Base-by-base conservation (phyloP, 225 moss, liverwort and hornwort genomes). In the Lunularia cruciata region DNA sequence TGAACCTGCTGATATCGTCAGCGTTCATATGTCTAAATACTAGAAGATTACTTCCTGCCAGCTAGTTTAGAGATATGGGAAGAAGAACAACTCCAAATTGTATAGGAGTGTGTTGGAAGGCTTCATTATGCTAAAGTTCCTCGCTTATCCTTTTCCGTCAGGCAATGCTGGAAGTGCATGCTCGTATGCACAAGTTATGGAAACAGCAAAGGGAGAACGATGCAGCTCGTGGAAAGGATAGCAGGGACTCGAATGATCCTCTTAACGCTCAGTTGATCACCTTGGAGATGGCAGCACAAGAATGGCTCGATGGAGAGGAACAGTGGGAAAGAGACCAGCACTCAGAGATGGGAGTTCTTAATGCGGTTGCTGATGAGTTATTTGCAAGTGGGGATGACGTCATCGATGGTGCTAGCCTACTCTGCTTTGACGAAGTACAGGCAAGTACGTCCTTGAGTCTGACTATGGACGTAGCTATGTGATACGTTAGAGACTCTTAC, bases 341-440 rank as follows among this genome's bases (percentile, higher is more conserved):
- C 42, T 77, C 83, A 48, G 88, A 90, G 34, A 69, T 76, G 73
- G 79, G 80, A 53, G 83, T 88, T 60, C 75, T 95, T 12, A 77
- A 80, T 56, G 83, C 90, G 49, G 90, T 95, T 76, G 95, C 92
- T 28, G 90, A 95, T 78, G 86, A 90, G 26, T 83, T 95, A 38
- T 85, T 95, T 79, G 83, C 73, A 51, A 72, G 79, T 2, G 69
- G 49, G 25, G 84, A 79, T 19, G 74, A 76, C 2, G 64, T 72
- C 56, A 77, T 75, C 65, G 85, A 85, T 11, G 95, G 95, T 47
- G 90, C 92, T 40, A 84, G 83, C 76, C 70, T 95, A 60, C 86
- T 95, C 27, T 95, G 95, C 77, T 95, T 95, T 57, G 92, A 95
- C 74, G 92, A 95, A 90, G 86, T 95, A 36, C 95, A 95, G 95